Base-by-base conservation (phyloP, 768 basidiomycete genomes). In the Suillus luteus region DNA sequence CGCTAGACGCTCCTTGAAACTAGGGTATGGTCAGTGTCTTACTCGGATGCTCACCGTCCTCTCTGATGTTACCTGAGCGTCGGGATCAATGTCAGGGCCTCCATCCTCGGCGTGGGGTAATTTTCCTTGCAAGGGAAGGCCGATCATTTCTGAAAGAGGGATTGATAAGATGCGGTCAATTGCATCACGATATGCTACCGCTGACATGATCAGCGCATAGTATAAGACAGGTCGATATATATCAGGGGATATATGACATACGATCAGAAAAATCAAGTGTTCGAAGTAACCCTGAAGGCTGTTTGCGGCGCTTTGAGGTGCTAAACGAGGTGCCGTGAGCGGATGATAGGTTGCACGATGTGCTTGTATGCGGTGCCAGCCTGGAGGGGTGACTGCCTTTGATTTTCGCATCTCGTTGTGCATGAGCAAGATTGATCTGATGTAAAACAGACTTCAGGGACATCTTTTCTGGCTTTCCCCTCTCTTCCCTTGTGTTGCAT, bases 151-250 rank as follows among this genome's bases (percentile, higher is more conserved):
- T 58, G 57, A 58, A 19, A 58, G 57, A 58, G 57, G 57, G 3
- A 58, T 58, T 12, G 40, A 41, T 31, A 58, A 58, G 54, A 76
- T 72, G 22, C 72, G 67, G 3, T 72, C 65, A 51, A 76, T 70
- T n/a, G 75, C 72, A 60, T 72, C 68, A 46, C 76, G 71, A 60
- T 71, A 67, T 38, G 73, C 71, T 31, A 52, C 31, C 33, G 76
- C 74, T 75, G 59, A 43, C 44, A 43, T 41, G 27, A 55, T 24
- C 48, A 68, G 55, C 64, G 54, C 37, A 11, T n/a, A 14, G 12
- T 48, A 62, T 38, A 66, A 40, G 60, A 61, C 35, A 46, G 5
- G 10, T 58, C 11, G 11, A 40, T 15, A 58, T 27, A 17, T 17
- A 40, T 22, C n/a, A 27, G 4, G 46, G 52, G 48, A 44, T 62